These are phyloP conservation scores for Hypoxylon fragiforme DNA, from an alignment of 495 filamentous ascomycete genomes.

Conservation along the genomic window DNA sequence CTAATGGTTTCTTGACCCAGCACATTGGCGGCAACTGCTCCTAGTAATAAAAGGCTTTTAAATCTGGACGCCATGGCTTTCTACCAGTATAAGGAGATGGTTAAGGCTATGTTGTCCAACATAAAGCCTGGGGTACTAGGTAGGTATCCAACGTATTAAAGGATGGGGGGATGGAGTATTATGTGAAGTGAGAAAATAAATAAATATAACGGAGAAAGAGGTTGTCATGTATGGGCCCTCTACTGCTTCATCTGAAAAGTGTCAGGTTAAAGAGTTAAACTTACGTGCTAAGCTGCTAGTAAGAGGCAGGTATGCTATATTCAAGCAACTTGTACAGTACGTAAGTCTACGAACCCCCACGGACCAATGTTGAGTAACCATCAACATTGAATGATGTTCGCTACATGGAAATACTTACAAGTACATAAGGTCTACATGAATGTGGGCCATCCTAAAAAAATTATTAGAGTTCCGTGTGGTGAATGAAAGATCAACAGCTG, in stretches of 20 bases:
- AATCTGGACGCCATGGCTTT: conserved; percentile 27
- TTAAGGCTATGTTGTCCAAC: conserved; percentile 9
- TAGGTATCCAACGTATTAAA: too few relatives aligned
- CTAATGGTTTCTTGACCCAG: conserved; percentile 31
- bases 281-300: too few relatives aligned
- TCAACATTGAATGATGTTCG: too few relatives aligned
- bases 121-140: conserved; percentile 6
- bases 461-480: not conserved
- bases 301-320: too few relatives aligned
- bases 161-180: not conserved
- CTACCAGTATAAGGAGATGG: not conserved
- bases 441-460: conserved; percentile 17
- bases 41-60: conserved; percentile 24
- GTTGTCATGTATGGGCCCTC: too few relatives aligned
- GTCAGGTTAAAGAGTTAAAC: too few relatives aligned
- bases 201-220: too few relatives aligned
- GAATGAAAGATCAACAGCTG: conserved; percentile 11
- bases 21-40: conserved; percentile 20
- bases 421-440: conserved; percentile 23
- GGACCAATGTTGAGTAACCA: too few relatives aligned
- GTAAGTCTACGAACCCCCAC: too few relatives aligned
- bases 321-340: too few relatives aligned
- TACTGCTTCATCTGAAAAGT: too few relatives aligned
- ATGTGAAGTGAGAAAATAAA: not conserved
- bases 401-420: conserved; percentile 6